phyloP scores from a whole-genome alignment of 2,329 filamentous ascomycete species.

The Cercospora zeae-maydis region DNA sequence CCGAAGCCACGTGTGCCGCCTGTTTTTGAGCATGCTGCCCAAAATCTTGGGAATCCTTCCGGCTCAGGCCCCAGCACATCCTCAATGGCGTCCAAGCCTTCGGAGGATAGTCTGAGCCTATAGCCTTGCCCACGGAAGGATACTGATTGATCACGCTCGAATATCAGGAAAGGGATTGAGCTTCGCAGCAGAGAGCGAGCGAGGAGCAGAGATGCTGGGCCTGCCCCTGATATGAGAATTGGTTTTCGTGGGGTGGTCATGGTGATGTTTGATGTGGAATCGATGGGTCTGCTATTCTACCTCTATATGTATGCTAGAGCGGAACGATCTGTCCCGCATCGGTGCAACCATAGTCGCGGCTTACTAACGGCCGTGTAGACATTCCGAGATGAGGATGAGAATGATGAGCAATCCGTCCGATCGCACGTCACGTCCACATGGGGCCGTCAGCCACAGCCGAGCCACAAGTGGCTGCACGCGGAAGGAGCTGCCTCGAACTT shows the following conservation, averaged over 20 bases:
- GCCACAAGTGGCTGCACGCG: neutral
- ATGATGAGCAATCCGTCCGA: neutral
- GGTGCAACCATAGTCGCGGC: neutral
- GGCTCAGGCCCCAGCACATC: constrained; percentile 39
- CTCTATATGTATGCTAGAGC: neutral
- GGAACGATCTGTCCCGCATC: neutral
- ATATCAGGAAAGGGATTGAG: constrained; percentile 41
- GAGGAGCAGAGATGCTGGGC: constrained; percentile 40
- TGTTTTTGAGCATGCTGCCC: constrained; percentile 58
- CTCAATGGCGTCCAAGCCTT: constrained; percentile 60
- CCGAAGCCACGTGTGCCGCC: constrained; percentile 52
- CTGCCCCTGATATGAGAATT: constrained; percentile 43
- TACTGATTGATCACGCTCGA: constrained; percentile 47
- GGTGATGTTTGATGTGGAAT: neutral
- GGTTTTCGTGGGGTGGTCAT: constrained; percentile 34
- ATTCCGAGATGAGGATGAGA: neutral
- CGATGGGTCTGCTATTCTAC: neutral
- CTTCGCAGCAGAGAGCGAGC: constrained; percentile 38
- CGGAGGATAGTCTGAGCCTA: constrained; percentile 54
- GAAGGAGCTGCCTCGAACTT: neutral
- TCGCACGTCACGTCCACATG: neutral
- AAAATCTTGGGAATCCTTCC: constrained; percentile 52
- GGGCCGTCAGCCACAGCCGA: neutral
- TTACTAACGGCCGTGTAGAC: neutral
- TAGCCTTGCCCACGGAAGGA: constrained; percentile 61